Conservation (phyloP, 441 rosid genomes). For the Arabidopsis hybrid region DNA sequence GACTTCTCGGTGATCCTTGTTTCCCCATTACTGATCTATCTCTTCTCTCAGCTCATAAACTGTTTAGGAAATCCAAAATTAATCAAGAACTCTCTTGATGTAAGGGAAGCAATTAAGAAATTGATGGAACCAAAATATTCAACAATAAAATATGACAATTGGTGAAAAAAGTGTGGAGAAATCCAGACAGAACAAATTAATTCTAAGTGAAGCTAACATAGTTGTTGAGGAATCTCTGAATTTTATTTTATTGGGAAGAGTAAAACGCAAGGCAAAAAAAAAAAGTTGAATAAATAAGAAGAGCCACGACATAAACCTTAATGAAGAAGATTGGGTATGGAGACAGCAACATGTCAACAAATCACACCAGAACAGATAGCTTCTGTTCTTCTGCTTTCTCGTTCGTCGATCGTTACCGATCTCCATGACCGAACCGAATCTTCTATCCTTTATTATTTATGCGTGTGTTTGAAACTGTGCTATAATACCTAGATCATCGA, state of each 20-base stretch:
- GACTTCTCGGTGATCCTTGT: constrained; percentile 59
- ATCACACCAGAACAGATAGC: constrained; percentile 46
- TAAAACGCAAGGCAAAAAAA: constrained; percentile 58
- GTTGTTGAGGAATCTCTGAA: constrained; percentile 49
- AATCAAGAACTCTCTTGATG: constrained; percentile 20
- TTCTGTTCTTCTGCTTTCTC: constrained; percentile 39
- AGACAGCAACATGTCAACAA: constrained; percentile 62
- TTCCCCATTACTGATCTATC: constrained; percentile 50
- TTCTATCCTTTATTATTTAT: neutral
- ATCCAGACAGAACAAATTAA: constrained; percentile 45
- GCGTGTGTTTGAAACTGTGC: neutral
- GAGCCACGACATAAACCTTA: constrained; percentile 49
- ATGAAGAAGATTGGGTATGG: constrained; percentile 45
- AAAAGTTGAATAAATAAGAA: constrained; percentile 31
- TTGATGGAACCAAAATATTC: constrained; percentile 41
- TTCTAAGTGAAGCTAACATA: constrained; percentile 64
- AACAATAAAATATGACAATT: constrained; percentile 39
- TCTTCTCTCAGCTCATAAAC: constrained; percentile 22
- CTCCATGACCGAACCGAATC: constrained; percentile 33
- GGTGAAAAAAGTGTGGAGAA: constrained; percentile 41
- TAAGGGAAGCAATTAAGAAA: constrained; percentile 34
- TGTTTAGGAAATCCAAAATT: constrained; percentile 49
- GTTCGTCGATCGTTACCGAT: constrained; percentile 40
- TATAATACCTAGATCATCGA: constrained; percentile 4
- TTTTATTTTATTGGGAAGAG: constrained; percentile 44